Evolutionary conservation across 139 green algal genomes (phyloP), one percentile per base, ranked within the genome.

Genomic region (Tetratostichococcus sp.): DNA sequence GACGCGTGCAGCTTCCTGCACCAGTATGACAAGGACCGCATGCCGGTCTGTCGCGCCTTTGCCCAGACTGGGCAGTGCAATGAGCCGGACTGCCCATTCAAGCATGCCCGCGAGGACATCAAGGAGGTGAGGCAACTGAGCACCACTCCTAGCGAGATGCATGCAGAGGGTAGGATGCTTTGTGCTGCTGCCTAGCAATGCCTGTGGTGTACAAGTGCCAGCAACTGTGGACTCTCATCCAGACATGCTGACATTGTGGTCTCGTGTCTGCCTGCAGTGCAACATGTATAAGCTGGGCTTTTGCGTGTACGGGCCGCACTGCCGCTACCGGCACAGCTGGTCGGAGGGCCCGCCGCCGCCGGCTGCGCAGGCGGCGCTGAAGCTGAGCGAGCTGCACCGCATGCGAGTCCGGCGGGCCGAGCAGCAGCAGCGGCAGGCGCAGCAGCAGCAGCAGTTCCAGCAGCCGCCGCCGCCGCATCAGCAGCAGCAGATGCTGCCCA

Each of bases 201-300:
- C 58, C 6, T 66, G 58, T 66, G 58, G 11, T 42, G 11, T 31
- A 23, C 68, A 50, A 32, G 5, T n/a, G n/a, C n/a, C n/a, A n/a
- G n/a, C n/a, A n/a, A n/a, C 68, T 26, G 42, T 5, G 16, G 59
- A 1, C 22, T 28, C 33, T 62, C 6, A 58, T n/a, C 28, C 8
- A 4, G 28, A 67, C 2, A 22, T 67, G 1, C 70, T 57, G 1
- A 66, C 25, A 8, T 39, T n/a, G 16, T 70, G 30, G 30, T 57
- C 34, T 62, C 31, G 4, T 69, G 6, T 69, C 11, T 67, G 16
- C n/a, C 8, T 50, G 65, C 65, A 98, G 80, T 98, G 95, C 86
- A 97, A 98, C 86, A 98, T 98, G 95, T 98, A 96, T 87, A 93
- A 91, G 72, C 86, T 98, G 19, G 95, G 95, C 16, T 98, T 98